These are phyloP conservation scores for Nannizziopsis barbatae DNA, from an alignment of 2,329 filamentous ascomycete genomes.

Conservation along the genomic window DNA sequence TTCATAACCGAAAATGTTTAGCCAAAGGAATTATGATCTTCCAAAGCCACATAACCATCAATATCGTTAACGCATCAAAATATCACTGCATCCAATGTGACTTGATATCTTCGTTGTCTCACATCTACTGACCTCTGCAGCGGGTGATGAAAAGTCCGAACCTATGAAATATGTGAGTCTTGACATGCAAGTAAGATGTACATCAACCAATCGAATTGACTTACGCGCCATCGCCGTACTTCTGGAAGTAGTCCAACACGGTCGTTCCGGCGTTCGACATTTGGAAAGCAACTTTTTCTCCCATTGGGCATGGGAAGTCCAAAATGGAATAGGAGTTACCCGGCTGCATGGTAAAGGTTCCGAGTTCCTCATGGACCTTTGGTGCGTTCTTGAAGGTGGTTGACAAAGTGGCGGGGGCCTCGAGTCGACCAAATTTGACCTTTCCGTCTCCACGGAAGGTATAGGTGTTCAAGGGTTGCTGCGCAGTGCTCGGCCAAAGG, in stretches of 20 bases:
- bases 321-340: constrained; percentile 46
- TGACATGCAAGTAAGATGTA: neutral
- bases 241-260: constrained; percentile 51
- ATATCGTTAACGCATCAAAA: too few species aligned
- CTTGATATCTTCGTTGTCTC: neutral
- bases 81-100: neutral
- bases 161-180: neutral
- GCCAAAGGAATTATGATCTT: too few species aligned
- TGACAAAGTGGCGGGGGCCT: constrained; percentile 33
- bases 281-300: constrained; percentile 42
- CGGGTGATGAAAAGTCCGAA: constrained; percentile 13
- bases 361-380: constrained; percentile 35
- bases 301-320: constrained; percentile 46
- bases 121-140: constrained; percentile 6
- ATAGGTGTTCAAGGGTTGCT: constrained; percentile 51
- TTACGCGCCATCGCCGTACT: constrained; percentile 46
- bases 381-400: constrained; percentile 49
- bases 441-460: constrained; percentile 45
- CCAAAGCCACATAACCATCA: too few species aligned
- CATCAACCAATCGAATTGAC: constrained; percentile 14
- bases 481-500: constrained; percentile 47
- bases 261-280: constrained; percentile 43
- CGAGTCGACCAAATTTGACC: constrained; percentile 44
- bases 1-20: neutral
- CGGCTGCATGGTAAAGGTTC: constrained; percentile 37